phyloP scores from a whole-genome alignment of 345 rosid species.

The Dovyalis caffra region DNA sequence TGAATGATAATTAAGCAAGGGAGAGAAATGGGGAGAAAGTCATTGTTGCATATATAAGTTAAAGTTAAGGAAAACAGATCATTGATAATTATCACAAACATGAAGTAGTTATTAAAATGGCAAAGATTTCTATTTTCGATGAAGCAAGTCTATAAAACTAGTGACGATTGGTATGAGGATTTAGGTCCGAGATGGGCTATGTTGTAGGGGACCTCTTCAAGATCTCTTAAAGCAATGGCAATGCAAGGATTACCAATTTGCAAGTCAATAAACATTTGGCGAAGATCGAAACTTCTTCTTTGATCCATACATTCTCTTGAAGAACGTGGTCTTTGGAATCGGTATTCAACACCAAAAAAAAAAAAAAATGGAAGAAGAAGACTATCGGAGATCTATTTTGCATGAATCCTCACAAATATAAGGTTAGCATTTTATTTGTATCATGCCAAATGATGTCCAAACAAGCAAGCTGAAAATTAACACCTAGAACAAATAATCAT shows the following conservation, averaged over 20 bases:
- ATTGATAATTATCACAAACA: conserved; percentile 25
- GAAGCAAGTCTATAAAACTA: conserved; percentile 45
- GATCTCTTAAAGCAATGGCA: conserved; percentile 41
- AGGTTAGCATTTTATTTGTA: too few species aligned
- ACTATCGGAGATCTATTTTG: too few species aligned
- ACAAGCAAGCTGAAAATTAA: too few species aligned
- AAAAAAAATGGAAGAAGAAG: too few species aligned
- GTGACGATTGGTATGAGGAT: conserved; percentile 32
- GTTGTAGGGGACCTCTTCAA: conserved; percentile 51
- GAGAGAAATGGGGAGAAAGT: conserved; percentile 21
- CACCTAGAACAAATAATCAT: too few species aligned
- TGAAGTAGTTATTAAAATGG: conserved; percentile 9
- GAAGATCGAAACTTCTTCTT: conserved; percentile 80
- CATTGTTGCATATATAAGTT: conserved; percentile 35
- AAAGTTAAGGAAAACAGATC: conserved; percentile 14
- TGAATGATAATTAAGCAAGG: background rate
- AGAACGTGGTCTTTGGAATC: conserved; percentile 55
- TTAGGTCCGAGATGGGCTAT: conserved; percentile 44
- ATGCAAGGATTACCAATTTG: conserved; percentile 48
- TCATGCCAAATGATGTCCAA: too few species aligned
- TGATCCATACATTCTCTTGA: conserved; percentile 74
- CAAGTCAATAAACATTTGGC: conserved; percentile 57
- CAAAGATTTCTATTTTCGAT: conserved; percentile 22
- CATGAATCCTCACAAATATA: too few species aligned
- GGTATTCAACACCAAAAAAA: too few species aligned